A percentile compares a stretch with the other conserved stretches of the same genome.
These are phyloP conservation scores for Theobroma grandiflorum DNA, from an alignment of 441 rosid genomes.

Conservation along the genomic window DNA sequence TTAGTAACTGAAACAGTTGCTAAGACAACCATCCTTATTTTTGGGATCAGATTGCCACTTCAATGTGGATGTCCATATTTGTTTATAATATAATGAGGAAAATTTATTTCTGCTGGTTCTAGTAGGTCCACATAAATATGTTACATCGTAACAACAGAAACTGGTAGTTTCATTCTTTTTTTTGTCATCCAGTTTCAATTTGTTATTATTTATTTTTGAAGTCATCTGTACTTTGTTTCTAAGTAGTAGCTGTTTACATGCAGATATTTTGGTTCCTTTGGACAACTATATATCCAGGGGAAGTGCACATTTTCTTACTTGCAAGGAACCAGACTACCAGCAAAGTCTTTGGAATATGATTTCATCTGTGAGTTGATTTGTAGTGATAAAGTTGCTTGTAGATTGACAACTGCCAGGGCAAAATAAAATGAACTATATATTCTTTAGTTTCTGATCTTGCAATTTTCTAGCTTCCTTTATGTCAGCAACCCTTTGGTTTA, in stretches of 20 bases:
- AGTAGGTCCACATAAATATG: background rate
- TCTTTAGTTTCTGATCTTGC: background rate
- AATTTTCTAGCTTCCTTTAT: background rate
- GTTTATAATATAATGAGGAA: background rate
- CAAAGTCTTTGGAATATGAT: conserved; percentile 94
- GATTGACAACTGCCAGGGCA: background rate
- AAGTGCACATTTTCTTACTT: conserved; percentile 77
- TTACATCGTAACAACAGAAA: background rate
- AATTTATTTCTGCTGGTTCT: conserved; percentile 5
- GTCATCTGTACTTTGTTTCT: conserved; percentile 27
- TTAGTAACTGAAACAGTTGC: background rate
- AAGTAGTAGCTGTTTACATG: conserved; percentile 30
- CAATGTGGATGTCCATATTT: background rate
- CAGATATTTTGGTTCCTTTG: conserved; percentile 95
- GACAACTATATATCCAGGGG: conserved; percentile 95
- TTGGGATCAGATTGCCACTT: background rate
- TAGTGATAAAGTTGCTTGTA: conserved; percentile 6
- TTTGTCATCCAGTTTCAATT: background rate
- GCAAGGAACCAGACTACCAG: conserved; percentile 96
- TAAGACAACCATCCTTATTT: too few species aligned
- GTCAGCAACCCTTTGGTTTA: conserved; percentile 11
- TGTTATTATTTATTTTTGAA: background rate
- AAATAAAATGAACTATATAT: background rate
- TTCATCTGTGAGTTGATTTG: conserved; percentile 71
- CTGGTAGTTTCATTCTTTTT: background rate